These are phyloP conservation scores for Eustoma russellianum DNA, from an alignment of 257 asterid genomes.

Conservation along the genomic window DNA sequence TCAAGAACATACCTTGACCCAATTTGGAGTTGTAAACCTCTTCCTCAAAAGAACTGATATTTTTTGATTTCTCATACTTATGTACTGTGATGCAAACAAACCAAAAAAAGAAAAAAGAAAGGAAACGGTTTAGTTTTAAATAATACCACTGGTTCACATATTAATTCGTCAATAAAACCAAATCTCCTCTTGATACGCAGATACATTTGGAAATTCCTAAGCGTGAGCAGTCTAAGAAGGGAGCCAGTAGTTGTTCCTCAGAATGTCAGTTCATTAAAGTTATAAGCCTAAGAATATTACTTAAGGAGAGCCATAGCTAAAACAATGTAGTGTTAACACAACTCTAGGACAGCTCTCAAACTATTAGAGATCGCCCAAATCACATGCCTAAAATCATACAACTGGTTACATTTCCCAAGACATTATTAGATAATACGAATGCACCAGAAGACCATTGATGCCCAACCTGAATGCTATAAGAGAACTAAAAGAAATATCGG, in stretches of 20 bases:
- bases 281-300: no score
- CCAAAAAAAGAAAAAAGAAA: no score
- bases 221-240: no score
- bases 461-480: neutral
- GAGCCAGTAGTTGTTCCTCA: no score
- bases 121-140: no score
- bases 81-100: conserved; percentile 53
- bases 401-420: no score
- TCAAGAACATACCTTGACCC: conserved; percentile 69
- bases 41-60: conserved; percentile 69
- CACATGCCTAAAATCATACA: neutral
- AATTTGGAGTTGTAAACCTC: conserved; percentile 91
- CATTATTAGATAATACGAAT: no score
- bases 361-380: neutral
- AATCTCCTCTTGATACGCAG: neutral
- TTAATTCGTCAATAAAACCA: neutral
- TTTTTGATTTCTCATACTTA: conserved; percentile 70
- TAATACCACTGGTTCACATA: neutral
- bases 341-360: neutral
- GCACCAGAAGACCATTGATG: neutral
- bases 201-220: no score
- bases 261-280: no score
- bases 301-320: no score
- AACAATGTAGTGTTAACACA: no score
- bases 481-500: neutral